A percentile compares a stretch with the other conserved stretches of the same genome.
Conservation (phyloP, 768 basidiomycete species). For the Zangia roseola region DNA sequence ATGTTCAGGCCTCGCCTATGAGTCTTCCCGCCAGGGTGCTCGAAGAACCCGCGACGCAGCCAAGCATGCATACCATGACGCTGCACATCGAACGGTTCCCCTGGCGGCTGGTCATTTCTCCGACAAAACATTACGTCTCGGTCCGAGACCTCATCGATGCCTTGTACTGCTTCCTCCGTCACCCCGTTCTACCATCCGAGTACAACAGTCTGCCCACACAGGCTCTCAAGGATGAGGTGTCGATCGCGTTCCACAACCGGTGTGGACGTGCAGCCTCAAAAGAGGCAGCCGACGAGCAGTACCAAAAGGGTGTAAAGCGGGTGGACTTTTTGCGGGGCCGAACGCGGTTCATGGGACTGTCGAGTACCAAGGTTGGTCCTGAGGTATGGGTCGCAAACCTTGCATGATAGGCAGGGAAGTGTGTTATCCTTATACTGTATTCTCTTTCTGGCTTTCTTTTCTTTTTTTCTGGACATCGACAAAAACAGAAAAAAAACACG, state of each 20-base stretch:
- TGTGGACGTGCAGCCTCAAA: constrained; percentile 34
- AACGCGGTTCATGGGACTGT: constrained; percentile 47
- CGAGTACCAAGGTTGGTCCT: constrained; percentile 35
- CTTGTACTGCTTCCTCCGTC: constrained; percentile 44
- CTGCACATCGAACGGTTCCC: constrained; percentile 33
- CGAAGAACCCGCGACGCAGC: constrained; percentile 33
- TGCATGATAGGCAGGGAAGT: constrained; percentile 12
- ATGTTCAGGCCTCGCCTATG: constrained; percentile 25
- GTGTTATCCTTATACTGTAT: constrained; percentile 28
- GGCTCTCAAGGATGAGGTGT: constrained; percentile 36
- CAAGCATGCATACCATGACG: constrained; percentile 26
- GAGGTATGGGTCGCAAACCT: constrained; percentile 38
- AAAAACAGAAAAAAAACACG: constrained; percentile 20
- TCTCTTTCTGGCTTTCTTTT: neutral
- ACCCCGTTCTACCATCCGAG: constrained; percentile 39
- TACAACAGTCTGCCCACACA: constrained; percentile 35
- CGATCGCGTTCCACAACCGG: constrained; percentile 42
- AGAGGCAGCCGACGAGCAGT: constrained; percentile 37
- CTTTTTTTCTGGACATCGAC: constrained; percentile 8
- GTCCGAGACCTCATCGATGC: constrained; percentile 51
- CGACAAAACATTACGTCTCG: constrained; percentile 29
- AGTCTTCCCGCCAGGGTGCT: constrained; percentile 23
- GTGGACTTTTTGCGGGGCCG: constrained; percentile 51
- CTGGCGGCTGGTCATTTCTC: constrained; percentile 34
- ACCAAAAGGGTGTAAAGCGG: constrained; percentile 48